Conservation (phyloP, 1,284 basidiomycete species). For the Papiliotrema laurentii region DNA sequence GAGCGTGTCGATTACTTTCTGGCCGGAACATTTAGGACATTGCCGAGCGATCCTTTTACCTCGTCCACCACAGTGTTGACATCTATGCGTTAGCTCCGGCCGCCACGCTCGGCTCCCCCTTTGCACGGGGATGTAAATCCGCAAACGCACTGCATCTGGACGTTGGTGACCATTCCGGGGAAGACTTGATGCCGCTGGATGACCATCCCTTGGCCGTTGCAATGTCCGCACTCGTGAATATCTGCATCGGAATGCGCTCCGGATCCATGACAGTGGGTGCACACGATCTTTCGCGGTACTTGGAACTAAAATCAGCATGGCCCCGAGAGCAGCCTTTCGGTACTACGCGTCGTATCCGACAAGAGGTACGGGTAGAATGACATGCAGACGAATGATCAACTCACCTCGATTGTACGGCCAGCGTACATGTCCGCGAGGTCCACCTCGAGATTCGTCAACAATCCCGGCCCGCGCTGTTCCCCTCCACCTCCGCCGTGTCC, state of each 20-base stretch:
- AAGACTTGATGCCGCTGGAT: constrained; percentile 87
- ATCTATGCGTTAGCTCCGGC: constrained; percentile 56
- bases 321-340: too few species aligned
- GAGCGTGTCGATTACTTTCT: constrained; percentile 64
- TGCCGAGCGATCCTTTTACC: constrained; percentile 67
- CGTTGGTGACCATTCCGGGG: constrained; percentile 77
- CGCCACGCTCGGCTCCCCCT: too few species aligned
- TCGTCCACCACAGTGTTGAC: constrained; percentile 71
- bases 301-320: constrained; percentile 65
- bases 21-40: constrained; percentile 76
- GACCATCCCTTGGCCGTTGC: constrained; percentile 78
- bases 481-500: constrained; percentile 57
- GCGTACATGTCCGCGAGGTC: constrained; percentile 79
- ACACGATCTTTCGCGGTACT: constrained; percentile 80
- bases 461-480: constrained; percentile 73
- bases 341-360: too few species aligned
- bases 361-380: too few species aligned
- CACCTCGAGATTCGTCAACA: constrained; percentile 81
- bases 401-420: constrained; percentile 73
- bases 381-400: too few species aligned
- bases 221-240: constrained; percentile 73
- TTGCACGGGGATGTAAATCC: too few species aligned
- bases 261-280: constrained; percentile 86
- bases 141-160: constrained; percentile 47
- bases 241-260: constrained; percentile 83